Evolutionary conservation across 192 early-diverging fungal genomes (phyloP).

Genomic region (Allomyces macrogynus): DNA sequence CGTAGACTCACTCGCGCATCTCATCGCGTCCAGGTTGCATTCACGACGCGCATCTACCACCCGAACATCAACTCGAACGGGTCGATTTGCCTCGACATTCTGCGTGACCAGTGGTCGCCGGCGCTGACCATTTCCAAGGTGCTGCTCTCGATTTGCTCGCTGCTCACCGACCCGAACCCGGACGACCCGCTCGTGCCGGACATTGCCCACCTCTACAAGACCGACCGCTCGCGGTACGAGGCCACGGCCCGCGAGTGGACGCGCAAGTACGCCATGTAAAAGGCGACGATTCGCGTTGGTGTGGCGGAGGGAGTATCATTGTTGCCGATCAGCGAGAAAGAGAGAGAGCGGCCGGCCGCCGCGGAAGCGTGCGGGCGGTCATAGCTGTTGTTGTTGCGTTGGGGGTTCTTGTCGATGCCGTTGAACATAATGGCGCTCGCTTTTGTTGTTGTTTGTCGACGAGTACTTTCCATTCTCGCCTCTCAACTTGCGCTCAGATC

Average conservation of each 20-base stretch:
- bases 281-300: too few species aligned
- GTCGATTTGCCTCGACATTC: conserved; percentile 92
- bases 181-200: conserved; percentile 95
- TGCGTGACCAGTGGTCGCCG: conserved; percentile 97
- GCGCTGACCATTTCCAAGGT: conserved; percentile 97
- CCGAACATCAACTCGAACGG: conserved; percentile 98
- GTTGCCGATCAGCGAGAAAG: too few species aligned
- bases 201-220: conserved; percentile 96
- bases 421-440: too few species aligned
- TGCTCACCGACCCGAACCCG: conserved; percentile 97
- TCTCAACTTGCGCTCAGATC: too few species aligned
- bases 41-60: conserved; percentile 94
- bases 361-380: too few species aligned
- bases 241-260: conserved; percentile 85
- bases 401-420: too few species aligned
- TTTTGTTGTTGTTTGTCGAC: too few species aligned
- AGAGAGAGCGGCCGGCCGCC: too few species aligned
- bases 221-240: conserved; percentile 71
- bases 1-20: not conserved
- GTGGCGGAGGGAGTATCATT: too few species aligned
- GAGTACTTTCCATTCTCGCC: too few species aligned
- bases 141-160: conserved; percentile 89
- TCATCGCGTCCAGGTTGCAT: conserved; percentile 43
- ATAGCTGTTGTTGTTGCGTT: too few species aligned
- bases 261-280: conserved; percentile 55